Evolutionary conservation across 2,329 filamentous ascomycete species (phyloP), one percentile per base, ranked within the genome.

Genomic region (Penicillium sp.): DNA sequence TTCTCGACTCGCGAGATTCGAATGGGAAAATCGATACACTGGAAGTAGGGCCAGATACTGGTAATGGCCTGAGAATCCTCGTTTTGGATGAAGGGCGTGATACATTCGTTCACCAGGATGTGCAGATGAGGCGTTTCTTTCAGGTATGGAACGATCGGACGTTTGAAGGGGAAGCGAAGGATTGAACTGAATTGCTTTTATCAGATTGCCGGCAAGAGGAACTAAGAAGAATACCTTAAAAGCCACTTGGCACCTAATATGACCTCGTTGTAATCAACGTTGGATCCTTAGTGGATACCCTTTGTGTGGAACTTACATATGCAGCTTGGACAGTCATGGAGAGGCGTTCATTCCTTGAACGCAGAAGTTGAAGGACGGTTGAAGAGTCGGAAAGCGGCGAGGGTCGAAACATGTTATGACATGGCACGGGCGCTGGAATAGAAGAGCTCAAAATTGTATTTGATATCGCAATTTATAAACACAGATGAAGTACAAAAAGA

Each of bases 401-500:
- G 10, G 5, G 10, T 10, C 10, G 16, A 43, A 18, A 18, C 1
- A 31, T 44, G 24, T 13, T 29, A 6, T 18, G 24, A n/a, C 10
- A 18, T n/a, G 13, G 18, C 10, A 13, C 5, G 5, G 7, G 10
- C 8, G 26, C 16, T 18, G 35, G 5, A 34, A 53, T 24, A 26
- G 13, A 49, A 43, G 20, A 29, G 53, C 39, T 55, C 34, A 38
- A 38, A 46, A 51, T 42, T 55, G 47, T 55, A 55, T 55, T 55
- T 51, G 39, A 49, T 55, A 40, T 55, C 47, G 53, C 53, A 51
- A 26, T 38, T 51, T 55, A 55, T 55, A 45, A 55, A 55, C 47
- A 55, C 26, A 55, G 39, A 51, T 46, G 39, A 55, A 51, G 48
- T 55, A 52, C 53, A 55, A 38, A 51, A 55, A 45, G 53, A 51